Base-by-base conservation (phyloP, 768 basidiomycete genomes). In the Podaxis sp. region DNA sequence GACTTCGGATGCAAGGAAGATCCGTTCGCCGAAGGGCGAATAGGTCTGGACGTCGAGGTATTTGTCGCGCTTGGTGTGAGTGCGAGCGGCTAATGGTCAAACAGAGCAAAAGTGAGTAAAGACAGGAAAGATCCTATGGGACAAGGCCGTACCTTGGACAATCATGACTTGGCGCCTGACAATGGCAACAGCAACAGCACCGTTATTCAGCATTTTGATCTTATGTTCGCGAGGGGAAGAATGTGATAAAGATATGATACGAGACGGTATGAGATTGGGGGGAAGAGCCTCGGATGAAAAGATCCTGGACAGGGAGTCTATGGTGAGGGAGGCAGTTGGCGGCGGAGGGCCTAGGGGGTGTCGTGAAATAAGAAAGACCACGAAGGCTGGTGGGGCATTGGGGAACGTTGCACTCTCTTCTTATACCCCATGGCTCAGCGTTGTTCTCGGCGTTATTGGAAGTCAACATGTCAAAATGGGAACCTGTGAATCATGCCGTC, bases 11-110 rank as follows among this genome's bases (percentile, higher is more conserved):
- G 84, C 82, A 63, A 91, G 82, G 75, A 91, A 91, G 58, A 87
- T 75, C 63, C 87, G 81, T 59, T 84, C 82, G 48, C 86, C 87
- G 63, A 91, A 88, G 0, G 86, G 87, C 1, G 78, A 71, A 69
- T 82, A 91, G 2, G 85, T 85, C 68, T 83, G 79, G 15, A 91
- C 90, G 64, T 91, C 88, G 54, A 91, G 69, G 74, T 80, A 87
- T 57, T 76, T 82, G 49, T 90, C 88, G 51, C 76, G 75, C 42
- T 77, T 76, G 46, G 71, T 76, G 72, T 88, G 87, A 2, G 82
- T 77, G 52, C 85, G 84, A 17, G 81, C 76, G 52, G 85, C 89
- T 90, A 4, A n/a, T 8, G 19, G 15, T 46, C 6, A 46, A 46
- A 46, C 15, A 2, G 19, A 19, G 6, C 19, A 22, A 46, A 8